Evolutionary conservation across 2,329 filamentous ascomycete species (phyloP).

Genomic region (Alternaria postmessia): DNA sequence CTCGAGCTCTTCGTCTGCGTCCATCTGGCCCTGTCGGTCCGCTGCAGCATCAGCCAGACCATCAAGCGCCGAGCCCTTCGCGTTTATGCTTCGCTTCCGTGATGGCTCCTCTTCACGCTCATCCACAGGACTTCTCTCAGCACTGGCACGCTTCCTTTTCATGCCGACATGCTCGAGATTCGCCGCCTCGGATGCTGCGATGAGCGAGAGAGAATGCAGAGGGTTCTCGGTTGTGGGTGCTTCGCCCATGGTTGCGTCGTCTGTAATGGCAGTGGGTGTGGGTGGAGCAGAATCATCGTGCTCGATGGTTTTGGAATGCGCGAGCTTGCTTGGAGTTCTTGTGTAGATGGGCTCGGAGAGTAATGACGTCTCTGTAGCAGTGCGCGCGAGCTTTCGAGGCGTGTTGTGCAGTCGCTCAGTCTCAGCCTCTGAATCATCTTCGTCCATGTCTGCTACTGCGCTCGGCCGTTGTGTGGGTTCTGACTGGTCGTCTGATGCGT

Average conservation of each 20-base stretch:
- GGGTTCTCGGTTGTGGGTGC: constrained; percentile 31
- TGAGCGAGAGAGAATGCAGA: constrained; percentile 43
- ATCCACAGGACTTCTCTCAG: constrained; percentile 50
- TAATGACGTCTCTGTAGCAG: constrained; percentile 45
- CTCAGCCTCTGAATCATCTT: constrained; percentile 84
- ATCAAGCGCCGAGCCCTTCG: constrained; percentile 34
- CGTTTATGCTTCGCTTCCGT: constrained; percentile 46
- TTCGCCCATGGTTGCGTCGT: constrained; percentile 28
- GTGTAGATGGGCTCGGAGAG: constrained; percentile 44
- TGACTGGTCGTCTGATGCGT: constrained; percentile 71
- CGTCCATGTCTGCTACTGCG: constrained; percentile 51
- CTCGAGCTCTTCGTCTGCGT: constrained; percentile 62
- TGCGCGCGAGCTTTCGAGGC: constrained; percentile 68
- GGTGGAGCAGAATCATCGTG: constrained; percentile 41
- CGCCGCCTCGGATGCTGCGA: constrained; percentile 44
- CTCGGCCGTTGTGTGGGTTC: constrained; percentile 42
- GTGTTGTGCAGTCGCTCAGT: constrained; percentile 92
- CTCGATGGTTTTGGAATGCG: constrained; percentile 43
- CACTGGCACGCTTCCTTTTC: constrained; percentile 58
- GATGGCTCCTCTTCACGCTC: constrained; percentile 48
- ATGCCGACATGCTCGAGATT: constrained; percentile 42
- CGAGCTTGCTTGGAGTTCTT: constrained; percentile 50
- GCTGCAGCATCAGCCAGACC: constrained; percentile 42
- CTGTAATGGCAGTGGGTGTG: constrained; percentile 32
- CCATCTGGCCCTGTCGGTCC: constrained; percentile 38